Percentiles rank a stretch among this genome's conserved stretches.
Conservation (phyloP, 140 eudicot genomes). For the Anethum foeniculum region DNA sequence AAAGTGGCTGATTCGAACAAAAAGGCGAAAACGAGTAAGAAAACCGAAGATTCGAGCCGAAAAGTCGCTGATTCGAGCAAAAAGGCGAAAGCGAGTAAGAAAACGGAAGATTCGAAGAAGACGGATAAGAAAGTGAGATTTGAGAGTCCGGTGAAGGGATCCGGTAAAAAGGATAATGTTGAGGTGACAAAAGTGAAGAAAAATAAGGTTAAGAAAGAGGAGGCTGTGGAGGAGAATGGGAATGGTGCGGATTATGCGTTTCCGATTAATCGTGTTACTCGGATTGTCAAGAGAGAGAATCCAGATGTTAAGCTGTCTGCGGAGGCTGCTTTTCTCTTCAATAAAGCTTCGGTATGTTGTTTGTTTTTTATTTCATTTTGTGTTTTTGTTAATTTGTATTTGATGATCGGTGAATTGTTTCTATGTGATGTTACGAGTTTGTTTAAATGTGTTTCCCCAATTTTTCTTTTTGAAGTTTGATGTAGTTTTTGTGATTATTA, state of each 20-base stretch:
- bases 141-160: not conserved
- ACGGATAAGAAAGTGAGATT: not conserved
- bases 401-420: not conserved
- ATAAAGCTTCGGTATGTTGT: conserved; percentile 64
- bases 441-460: too few species aligned
- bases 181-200: not conserved
- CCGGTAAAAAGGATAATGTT: not conserved
- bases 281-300: conserved; percentile 55
- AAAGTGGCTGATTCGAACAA: not conserved
- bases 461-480: too few species aligned
- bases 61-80: not conserved
- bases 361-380: not conserved
- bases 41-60: not conserved
- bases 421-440: not conserved
- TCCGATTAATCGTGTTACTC: conserved; percentile 53
- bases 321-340: conserved; percentile 63
- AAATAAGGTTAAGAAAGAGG: not conserved
- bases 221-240: conserved; percentile 5
- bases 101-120: not conserved
- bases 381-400: not conserved
- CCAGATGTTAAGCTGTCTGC: conserved; percentile 39
- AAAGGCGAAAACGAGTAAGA: too few species aligned
- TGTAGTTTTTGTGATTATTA: too few species aligned
- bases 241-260: conserved; percentile 21
- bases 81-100: not conserved